These are phyloP conservation scores for Lactarius quietus DNA, from an alignment of 768 basidiomycete species.

Conservation along the genomic window DNA sequence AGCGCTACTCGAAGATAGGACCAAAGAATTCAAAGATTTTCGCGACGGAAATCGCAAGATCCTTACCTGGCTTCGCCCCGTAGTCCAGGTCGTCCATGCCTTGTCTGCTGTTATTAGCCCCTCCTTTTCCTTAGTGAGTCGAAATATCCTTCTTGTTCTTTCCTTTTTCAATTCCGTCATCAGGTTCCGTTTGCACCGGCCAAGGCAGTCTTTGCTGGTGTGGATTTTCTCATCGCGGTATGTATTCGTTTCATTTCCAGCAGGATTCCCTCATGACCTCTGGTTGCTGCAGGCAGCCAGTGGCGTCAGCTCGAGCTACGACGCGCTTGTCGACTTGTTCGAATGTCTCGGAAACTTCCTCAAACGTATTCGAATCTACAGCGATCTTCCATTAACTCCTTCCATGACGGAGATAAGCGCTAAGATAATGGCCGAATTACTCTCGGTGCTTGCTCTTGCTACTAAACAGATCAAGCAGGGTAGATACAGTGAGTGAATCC, in stretches of 20 bases:
- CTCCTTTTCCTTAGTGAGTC: background rate
- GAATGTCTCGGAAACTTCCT: slow-evolving; percentile 4
- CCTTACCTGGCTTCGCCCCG: background rate
- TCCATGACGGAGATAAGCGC: background rate
- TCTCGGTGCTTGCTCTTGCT: background rate
- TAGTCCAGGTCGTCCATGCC: background rate
- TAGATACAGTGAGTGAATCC: background rate
- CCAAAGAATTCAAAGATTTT: background rate
- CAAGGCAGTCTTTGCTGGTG: background rate
- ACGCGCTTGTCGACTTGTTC: slow-evolving; percentile 3
- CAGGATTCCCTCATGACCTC: background rate
- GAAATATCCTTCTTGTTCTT: background rate
- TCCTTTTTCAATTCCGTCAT: background rate
- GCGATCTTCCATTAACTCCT: background rate
- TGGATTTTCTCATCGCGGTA: slow-evolving; percentile 4
- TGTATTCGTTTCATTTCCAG: background rate
- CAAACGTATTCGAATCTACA: slow-evolving; percentile 1
- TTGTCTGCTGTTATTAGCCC: background rate
- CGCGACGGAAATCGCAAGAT: background rate
- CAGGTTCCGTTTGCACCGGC: slow-evolving; percentile 3
- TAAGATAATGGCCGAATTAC: slow-evolving; percentile 4
- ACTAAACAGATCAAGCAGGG: slow-evolving; percentile 5
- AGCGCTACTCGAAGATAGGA: background rate
- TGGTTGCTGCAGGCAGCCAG: background rate
- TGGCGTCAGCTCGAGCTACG: background rate